Conservation (phyloP, 768 basidiomycete species). For the Boletus vinaceobasis region DNA sequence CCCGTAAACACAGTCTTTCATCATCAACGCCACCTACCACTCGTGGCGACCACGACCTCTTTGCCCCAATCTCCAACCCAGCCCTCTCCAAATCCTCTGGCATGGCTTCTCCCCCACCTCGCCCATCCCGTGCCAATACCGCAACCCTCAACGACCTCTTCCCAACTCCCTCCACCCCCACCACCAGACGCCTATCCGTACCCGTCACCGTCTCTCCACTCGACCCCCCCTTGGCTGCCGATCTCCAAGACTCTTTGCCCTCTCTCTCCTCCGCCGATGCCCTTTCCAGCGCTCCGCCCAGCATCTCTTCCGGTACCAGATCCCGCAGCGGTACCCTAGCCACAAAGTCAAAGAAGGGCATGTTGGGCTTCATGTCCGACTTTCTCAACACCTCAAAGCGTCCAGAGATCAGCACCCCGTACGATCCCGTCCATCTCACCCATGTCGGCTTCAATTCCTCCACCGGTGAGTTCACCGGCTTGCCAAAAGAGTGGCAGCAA, state of each 20-base stretch:
- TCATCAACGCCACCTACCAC: conserved; percentile 24
- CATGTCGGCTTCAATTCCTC: conserved; percentile 99
- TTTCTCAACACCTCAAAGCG: conserved; percentile 75
- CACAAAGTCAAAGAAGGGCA: conserved; percentile 56
- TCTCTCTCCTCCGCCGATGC: conserved; percentile 15
- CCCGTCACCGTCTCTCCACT: conserved; percentile 34
- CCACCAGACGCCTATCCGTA: conserved; percentile 51
- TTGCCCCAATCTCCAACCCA: conserved; percentile 31
- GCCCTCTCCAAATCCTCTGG: background rate
- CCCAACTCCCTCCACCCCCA: conserved; percentile 38
- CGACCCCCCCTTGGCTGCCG: conserved; percentile 21
- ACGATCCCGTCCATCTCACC: conserved; percentile 98
- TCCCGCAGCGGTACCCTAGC: conserved; percentile 42
- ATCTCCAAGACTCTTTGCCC: conserved; percentile 23
- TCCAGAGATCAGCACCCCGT: conserved; percentile 93
- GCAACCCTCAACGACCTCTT: conserved; percentile 76
- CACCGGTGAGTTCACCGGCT: conserved; percentile 95
- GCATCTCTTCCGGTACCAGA: conserved; percentile 29
- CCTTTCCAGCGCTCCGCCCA: background rate
- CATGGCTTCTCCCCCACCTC: conserved; percentile 58
- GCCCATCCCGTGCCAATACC: conserved; percentile 83
- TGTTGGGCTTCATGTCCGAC: conserved; percentile 62
- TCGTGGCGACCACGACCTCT: conserved; percentile 54
- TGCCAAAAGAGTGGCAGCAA: conserved; percentile 99
- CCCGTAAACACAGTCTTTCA: conserved; percentile 52